These are phyloP conservation scores for Endocarpon pusillum DNA, from an alignment of 495 filamentous ascomycete species.

Conservation along the genomic window DNA sequence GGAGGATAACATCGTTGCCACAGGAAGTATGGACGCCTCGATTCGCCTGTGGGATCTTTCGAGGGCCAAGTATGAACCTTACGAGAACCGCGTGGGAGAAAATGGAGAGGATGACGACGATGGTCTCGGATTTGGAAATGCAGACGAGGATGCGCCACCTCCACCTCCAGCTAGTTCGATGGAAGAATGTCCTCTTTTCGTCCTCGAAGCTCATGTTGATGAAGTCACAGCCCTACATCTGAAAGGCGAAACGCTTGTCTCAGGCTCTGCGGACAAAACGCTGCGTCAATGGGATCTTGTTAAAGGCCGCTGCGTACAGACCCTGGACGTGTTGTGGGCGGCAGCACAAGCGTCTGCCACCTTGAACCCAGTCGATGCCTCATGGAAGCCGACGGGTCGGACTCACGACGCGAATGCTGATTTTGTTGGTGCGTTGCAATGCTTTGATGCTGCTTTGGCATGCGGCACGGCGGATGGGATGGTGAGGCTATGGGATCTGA, in stretches of 20 bases:
- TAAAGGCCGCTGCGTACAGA: constrained; percentile 91
- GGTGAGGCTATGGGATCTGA: constrained; percentile 92
- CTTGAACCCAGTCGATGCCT: constrained; percentile 34
- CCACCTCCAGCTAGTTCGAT: constrained; percentile 54
- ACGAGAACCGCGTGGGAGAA: constrained; percentile 45
- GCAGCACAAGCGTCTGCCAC: constrained; percentile 74
- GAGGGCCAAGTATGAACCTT: constrained; percentile 38
- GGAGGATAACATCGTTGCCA: constrained; percentile 89
- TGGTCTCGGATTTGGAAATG: constrained; percentile 35
- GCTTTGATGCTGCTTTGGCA: constrained; percentile 93
- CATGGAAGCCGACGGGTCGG: constrained; percentile 34
- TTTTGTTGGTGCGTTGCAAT: constrained; percentile 90
- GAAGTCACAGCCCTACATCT: constrained; percentile 93
- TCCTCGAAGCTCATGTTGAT: constrained; percentile 76
- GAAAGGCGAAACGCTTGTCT: constrained; percentile 72
- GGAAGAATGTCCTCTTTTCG: constrained; percentile 73
- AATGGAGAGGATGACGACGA: constrained; percentile 42
- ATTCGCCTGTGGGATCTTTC: constrained; percentile 89
- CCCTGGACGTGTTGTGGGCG: constrained; percentile 96
- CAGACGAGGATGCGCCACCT: constrained; percentile 34
- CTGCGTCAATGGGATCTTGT: constrained; percentile 93
- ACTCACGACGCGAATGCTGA: constrained; percentile 56
- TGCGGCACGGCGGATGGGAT: constrained; percentile 97
- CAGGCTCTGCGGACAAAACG: constrained; percentile 93
- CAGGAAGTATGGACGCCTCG: constrained; percentile 88